Base-by-base conservation (phyloP, 371 early-diverging fungal species). In the Globomyces sp. region DNA sequence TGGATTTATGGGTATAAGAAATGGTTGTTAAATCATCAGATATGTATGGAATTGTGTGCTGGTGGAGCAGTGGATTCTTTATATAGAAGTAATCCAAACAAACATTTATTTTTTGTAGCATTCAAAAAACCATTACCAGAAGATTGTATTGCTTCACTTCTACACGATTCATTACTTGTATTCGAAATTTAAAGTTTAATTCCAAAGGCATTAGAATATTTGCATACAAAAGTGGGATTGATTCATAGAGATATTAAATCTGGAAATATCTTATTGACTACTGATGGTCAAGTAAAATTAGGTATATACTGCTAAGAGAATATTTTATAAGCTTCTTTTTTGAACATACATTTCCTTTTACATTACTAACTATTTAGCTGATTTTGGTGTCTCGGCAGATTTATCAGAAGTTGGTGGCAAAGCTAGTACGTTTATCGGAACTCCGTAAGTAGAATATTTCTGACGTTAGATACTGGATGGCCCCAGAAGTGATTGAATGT, bases 241-340 rank as follows among this genome's bases (percentile, higher is more conserved):
- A 88, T 93, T 63, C 92, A 93, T 70, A 77, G 93, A 48, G 93
- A 93, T 61, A 88, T 93, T 67, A 93, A 93, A 68, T 90, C 91
- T 47, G 90, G 91, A 40, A 93, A 92, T 69, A 71, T 92, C 37
- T 71, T 92, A 49, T 59, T 92, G 40, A 88, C 88, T 3, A 77
- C 77, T 43, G 74, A 82, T 41, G 89, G 89, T 8, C 77, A 85
- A 60, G 66, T 87, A 40, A 92, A 91, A 69, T 74, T 92, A 11
- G 88, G 74, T 76, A 55, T 57, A 57, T 24, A 53, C 2, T 57
- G n/a, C 46, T 40, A 41, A 34, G 41, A 24, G 24, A 24, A 24
- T 24, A 24, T 24, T 24, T 24, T 24, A 24, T 24, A 46, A 45
- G 52, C 10, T 37, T 49, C 10, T 68, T 52, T 57, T 46, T 9